phyloP scores from a whole-genome alignment of 2,329 filamentous ascomycete species.

The Colletotrichum sp. region DNA sequence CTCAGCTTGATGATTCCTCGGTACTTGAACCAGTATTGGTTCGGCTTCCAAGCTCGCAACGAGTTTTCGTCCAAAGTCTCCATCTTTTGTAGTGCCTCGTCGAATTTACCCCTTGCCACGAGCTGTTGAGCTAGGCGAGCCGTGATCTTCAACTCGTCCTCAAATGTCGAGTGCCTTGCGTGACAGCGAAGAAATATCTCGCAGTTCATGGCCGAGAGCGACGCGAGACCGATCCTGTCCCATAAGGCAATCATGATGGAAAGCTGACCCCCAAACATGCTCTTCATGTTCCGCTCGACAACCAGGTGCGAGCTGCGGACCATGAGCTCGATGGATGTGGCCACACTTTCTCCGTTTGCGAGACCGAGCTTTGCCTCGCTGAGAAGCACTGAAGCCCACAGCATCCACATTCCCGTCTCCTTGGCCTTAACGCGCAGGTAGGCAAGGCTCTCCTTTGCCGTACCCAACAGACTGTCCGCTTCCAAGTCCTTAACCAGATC shows the following conservation, averaged over 20 bases:
- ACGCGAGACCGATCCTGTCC: conserved; percentile 71
- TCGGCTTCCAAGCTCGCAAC: conserved; percentile 76
- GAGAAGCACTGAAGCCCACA: conserved; percentile 83
- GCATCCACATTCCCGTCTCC: conserved; percentile 83
- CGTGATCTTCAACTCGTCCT: conserved; percentile 78
- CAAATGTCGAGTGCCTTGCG: conserved; percentile 60
- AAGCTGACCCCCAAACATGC: conserved; percentile 75
- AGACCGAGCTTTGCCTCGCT: conserved; percentile 85
- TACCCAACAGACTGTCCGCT: conserved; percentile 75
- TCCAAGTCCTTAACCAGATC: conserved; percentile 73
- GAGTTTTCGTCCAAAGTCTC: conserved; percentile 60
- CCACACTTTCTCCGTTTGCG: conserved; percentile 69
- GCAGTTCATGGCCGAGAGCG: conserved; percentile 63
- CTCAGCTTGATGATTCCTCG: conserved; percentile 70
- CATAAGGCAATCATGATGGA: conserved; percentile 76
- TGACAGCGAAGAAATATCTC: conserved; percentile 82
- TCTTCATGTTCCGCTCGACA: conserved; percentile 75
- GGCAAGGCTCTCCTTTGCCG: conserved; percentile 79
- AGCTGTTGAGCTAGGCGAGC: conserved; percentile 68
- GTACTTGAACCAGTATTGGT: conserved; percentile 75
- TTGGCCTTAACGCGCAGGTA: conserved; percentile 88
- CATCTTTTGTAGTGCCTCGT: conserved; percentile 59
- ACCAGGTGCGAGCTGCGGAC: conserved; percentile 84
- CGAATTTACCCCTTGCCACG: conserved; percentile 71
- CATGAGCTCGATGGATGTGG: conserved; percentile 74